Base-by-base conservation (phyloP, 1,284 basidiomycete species). In the Cutaneotrichosporon daszewskae region DNA sequence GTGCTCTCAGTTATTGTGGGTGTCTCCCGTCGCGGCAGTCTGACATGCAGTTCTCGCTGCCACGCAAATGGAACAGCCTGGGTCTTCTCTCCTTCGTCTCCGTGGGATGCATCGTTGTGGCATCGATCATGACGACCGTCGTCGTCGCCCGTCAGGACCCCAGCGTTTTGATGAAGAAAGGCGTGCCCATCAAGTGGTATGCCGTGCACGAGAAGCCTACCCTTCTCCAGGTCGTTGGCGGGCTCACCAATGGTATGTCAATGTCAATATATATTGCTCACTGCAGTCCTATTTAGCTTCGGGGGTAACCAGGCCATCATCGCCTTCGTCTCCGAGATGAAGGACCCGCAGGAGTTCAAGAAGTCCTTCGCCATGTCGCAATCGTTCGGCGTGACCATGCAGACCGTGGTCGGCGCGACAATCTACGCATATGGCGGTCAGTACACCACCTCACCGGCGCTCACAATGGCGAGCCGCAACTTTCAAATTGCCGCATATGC, bases 341-440 rank as follows among this genome's bases (percentile, higher is more conserved):
- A 42, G 32, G 46, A 50, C 17, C 62, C 62, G 13, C 49, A 58
- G n/a, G 59, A 62, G 25, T 64, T 58, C 48, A 59, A 58, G 36
- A 64, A 64, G 38, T 59, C 59, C 3, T 57, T 61, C 40, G 31
- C 31, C 2, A 16, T 32, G n/a, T 32, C 31, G 14, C 14, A n/a
- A 16, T 32, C 31, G 3, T 18, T 32, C 16, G 31, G 31, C 17
- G 41, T 51, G 28, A 47, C 62, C 16, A 52, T 56, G 23, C 62
- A 64, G 37, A 54, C 47, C 24, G 32, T 45, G 11, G 51, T 59
- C 24, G 60, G 58, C 9, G 46, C 48, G 7, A 32, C 56, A 18
- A 47, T 62, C 46, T 62, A 60, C 50, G 44, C 45, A 28, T 60
- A 57, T 38, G 58, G 57, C 11, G 60, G 62, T 27, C 58, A 58